Evolutionary conservation across 1,139 yeast species (phyloP).

Genomic region (Pichia sp.): DNA sequence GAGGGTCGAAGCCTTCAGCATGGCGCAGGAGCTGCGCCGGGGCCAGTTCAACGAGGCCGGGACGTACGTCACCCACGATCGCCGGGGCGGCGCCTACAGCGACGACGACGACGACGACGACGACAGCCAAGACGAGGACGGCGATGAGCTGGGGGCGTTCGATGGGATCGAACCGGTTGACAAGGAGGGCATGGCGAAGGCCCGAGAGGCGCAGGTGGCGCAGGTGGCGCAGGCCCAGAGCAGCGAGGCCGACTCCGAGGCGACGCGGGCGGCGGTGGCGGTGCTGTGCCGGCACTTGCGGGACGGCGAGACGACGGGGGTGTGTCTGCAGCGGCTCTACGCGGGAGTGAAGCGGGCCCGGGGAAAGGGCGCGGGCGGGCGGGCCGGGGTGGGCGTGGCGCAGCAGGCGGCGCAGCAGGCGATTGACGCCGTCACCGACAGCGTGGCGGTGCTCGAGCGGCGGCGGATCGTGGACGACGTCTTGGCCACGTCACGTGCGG

Average conservation of each 20-base stretch:
- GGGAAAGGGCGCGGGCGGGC: not conserved
- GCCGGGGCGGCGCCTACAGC: slow-evolving; percentile 33
- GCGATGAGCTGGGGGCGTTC: not conserved
- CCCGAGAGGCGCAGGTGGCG: not conserved
- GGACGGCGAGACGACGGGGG: not conserved
- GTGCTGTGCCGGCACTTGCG: not conserved
- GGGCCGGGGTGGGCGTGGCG: not conserved
- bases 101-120: slow-evolving; percentile 40
- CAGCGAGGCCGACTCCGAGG: not conserved
- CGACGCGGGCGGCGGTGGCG: not conserved
- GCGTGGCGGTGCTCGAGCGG: slow-evolving; percentile 5
- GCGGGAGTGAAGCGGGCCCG: not conserved
- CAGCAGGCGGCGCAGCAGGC: not conserved
- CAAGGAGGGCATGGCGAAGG: not conserved
- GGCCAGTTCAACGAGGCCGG: slow-evolving; percentile 65
- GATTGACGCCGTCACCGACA: slow-evolving; percentile 2
- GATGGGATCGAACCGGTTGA: not conserved
- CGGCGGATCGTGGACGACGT: not conserved
- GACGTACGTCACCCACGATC: slow-evolving; percentile 46
- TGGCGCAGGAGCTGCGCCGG: slow-evolving; percentile 52
- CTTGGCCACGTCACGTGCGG: not conserved
- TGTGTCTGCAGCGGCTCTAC: slow-evolving; percentile 1
- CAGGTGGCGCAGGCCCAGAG: not conserved
- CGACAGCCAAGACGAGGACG: slow-evolving; percentile 38
- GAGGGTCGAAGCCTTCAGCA: slow-evolving; percentile 55